Conservation (phyloP, 768 basidiomycete species). For the Boletus sensibilis region DNA sequence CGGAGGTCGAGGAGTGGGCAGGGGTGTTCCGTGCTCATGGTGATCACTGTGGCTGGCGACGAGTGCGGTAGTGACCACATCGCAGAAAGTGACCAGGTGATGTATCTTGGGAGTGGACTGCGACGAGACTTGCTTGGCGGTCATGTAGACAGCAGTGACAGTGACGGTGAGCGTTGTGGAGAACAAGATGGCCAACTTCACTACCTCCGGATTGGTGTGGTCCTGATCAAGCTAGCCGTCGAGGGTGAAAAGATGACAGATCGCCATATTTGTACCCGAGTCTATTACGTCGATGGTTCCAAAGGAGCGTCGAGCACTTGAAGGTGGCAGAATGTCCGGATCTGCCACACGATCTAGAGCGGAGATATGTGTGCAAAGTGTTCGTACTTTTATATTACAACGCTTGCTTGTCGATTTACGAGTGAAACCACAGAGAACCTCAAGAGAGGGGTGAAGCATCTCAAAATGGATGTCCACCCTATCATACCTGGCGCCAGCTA, state of each 20-base stretch:
- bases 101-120: neutral
- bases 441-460: no score
- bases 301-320: no score
- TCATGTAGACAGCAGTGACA: constrained; percentile 8
- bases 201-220: neutral
- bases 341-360: no score
- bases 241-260: neutral
- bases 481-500: no score
- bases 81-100: constrained; percentile 4
- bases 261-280: neutral
- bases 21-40: neutral
- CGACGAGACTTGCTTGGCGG: neutral
- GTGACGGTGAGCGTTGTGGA: neutral
- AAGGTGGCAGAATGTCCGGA: no score
- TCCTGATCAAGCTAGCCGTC: neutral
- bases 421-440: no score
- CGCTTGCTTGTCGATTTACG: no score
- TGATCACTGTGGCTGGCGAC: neutral
- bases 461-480: no score
- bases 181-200: neutral
- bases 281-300: neutral
- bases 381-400: no score
- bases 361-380: no score
- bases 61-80: constrained; percentile 8
- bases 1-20: neutral